These are phyloP conservation scores for Botrytis elliptica DNA, from an alignment of 2,329 filamentous ascomycete species.

Conservation along the genomic window DNA sequence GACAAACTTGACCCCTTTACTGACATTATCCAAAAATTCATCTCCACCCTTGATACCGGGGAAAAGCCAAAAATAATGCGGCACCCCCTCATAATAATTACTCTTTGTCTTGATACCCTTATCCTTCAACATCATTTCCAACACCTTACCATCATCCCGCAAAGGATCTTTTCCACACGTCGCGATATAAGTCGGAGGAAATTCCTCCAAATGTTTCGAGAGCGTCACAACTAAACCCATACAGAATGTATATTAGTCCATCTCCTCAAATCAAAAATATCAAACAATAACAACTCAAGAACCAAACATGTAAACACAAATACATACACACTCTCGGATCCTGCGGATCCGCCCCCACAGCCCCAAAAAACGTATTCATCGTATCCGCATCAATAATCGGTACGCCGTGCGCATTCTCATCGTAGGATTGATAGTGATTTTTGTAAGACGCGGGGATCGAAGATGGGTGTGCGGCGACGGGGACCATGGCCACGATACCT, in stretches of 20 bases:
- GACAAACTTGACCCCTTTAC: slow-evolving; percentile 10
- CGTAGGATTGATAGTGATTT: slow-evolving; percentile 28
- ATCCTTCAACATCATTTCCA: slow-evolving; percentile 36
- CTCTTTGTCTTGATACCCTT: slow-evolving; percentile 33
- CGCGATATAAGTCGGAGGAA: slow-evolving; percentile 8
- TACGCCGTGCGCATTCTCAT: slow-evolving; percentile 26
- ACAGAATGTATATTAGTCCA: accelerated
- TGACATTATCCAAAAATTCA: slow-evolving; percentile 8
- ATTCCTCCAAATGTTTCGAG: not conserved
- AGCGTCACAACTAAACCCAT: not conserved
- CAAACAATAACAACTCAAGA: not conserved
- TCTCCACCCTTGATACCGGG: not conserved
- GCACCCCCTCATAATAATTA: slow-evolving; percentile 36
- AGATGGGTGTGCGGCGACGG: slow-evolving; percentile 29
- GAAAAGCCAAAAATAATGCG: slow-evolving; percentile 37
- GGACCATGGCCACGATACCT: slow-evolving; percentile 33
- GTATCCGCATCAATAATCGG: slow-evolving; percentile 28
- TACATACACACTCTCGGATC: slow-evolving; percentile 23
- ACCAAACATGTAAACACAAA: slow-evolving; percentile 9
- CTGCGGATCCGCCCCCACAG: slow-evolving; percentile 19
- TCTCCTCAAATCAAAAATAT: not conserved
- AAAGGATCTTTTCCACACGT: slow-evolving; percentile 13
- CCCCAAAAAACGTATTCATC: slow-evolving; percentile 31
- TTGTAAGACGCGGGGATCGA: slow-evolving; percentile 28
- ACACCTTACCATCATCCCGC: slow-evolving; percentile 28